Evolutionary conservation across 305 asterid species (phyloP).

Genomic region (Rubia peregrina): DNA sequence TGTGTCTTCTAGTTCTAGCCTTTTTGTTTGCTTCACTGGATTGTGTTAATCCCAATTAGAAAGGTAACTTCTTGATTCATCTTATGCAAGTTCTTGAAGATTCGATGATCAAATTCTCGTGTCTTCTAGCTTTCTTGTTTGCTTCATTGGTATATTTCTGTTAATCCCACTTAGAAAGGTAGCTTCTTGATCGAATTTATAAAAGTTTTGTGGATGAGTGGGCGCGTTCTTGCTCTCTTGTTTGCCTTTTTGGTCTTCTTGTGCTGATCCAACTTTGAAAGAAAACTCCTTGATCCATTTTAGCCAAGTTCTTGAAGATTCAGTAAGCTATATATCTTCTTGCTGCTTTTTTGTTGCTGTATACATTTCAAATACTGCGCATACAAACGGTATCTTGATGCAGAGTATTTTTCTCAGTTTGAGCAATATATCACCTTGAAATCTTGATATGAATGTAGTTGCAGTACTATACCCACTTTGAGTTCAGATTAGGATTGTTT

Average conservation of each 20-base stretch:
- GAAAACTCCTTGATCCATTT: constrained; percentile 28
- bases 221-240: background rate
- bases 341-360: too few relatives aligned
- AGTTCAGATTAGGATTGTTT: background rate
- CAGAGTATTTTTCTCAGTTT: background rate
- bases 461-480: background rate
- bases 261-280: constrained; percentile 79
- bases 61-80: constrained; percentile 39
- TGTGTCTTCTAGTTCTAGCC: too few relatives aligned
- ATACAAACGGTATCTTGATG: background rate
- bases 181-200: background rate
- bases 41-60: constrained; percentile 80
- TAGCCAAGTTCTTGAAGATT: background rate
- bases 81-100: background rate
- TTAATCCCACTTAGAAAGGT: constrained; percentile 90
- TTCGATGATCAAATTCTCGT: too few relatives aligned
- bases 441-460: background rate
- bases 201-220: background rate
- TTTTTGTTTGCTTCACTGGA: too few relatives aligned
- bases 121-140: constrained; percentile 32
- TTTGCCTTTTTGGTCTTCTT: constrained; percentile 70
- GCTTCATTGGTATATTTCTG: constrained; percentile 74
- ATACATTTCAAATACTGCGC: background rate
- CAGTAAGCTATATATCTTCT: background rate
- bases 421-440: background rate